Conservation (phyloP, 2,329 filamentous ascomycete genomes). For the Aureobasidium sp. region DNA sequence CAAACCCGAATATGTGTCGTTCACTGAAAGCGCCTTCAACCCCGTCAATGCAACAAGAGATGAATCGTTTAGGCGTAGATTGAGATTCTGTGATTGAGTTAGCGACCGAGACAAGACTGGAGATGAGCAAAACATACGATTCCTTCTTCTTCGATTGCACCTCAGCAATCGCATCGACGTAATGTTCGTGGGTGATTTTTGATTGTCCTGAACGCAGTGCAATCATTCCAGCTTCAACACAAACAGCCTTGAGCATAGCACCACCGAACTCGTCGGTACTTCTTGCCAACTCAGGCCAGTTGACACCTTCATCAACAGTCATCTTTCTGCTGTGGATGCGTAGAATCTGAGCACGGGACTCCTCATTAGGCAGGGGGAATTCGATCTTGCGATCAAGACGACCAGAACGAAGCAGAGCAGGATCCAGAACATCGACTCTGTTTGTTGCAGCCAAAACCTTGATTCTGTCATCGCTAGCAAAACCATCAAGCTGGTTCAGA, state of each 20-base stretch:
- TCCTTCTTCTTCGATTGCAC: slow-evolving; percentile 96
- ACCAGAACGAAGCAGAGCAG: slow-evolving; percentile 81
- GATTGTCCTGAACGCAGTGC: slow-evolving; percentile 87
- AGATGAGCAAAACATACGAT: slow-evolving; percentile 6
- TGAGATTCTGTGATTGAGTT: slow-evolving; percentile 12
- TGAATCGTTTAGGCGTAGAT: slow-evolving; percentile 17
- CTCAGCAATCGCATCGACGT: slow-evolving; percentile 95
- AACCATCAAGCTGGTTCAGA: slow-evolving; percentile 96
- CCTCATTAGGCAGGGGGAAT: slow-evolving; percentile 95
- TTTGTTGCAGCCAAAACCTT: slow-evolving; percentile 95
- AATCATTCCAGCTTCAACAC: slow-evolving; percentile 99
- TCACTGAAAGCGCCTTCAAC: slow-evolving; percentile 9
- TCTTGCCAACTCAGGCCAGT: slow-evolving; percentile 91
- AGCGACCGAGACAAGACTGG: not conserved
- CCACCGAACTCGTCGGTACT: slow-evolving; percentile 98
- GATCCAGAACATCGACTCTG: slow-evolving; percentile 87
- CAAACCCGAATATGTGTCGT: slow-evolving; percentile 10
- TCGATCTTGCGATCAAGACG: slow-evolving; percentile 96
- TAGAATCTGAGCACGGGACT: slow-evolving; percentile 92
- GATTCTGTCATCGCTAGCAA: slow-evolving; percentile 92
- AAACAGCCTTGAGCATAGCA: slow-evolving; percentile 95
- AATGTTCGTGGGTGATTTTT: slow-evolving; percentile 97
- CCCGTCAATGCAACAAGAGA: slow-evolving; percentile 11
- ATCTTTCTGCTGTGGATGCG: slow-evolving; percentile 98
- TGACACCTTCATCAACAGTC: slow-evolving; percentile 86